Evolutionary conservation across 2,329 filamentous ascomycete genomes (phyloP), one percentile per base, ranked within the genome.

Genomic region (Fusarium oxysporum): DNA sequence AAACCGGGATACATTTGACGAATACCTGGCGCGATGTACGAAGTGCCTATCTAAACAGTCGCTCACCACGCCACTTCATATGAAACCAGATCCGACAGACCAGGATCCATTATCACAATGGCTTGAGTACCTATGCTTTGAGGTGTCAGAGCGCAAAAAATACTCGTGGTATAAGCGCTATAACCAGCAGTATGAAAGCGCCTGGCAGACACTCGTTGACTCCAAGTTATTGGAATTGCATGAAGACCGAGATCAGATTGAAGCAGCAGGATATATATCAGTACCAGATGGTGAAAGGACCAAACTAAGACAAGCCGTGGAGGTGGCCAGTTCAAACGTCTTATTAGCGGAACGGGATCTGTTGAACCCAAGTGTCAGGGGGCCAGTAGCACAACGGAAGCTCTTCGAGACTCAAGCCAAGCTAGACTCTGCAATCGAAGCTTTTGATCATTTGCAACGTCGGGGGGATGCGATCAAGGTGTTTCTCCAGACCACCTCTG

Each of bases 41-140:
- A 60, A 60, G 19, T 47, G 55, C 25, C 56, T 74, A 16, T 60
- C 50, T 17, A 68, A 65, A 17, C 55, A 70, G 48, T 72, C 56
- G 10, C 61, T 60, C 16, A 28, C 33, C 23, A 45, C 50, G 14
- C 44, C 50, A 14, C 50, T 73, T 40, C 40, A 71, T 28, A 62
- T 73, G 25, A 58, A 79, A 56, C 40, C 79, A 48, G 77, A 81
- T 58, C 72, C 68, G 6, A 57, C 62, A 53, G 62, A 73, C 3
- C 80, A 84, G 65, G 78, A 82, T 58, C 68, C 76, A 44, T 56
- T 83, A 35, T 78, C 81, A 44, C 82, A 79, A 12, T 84, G 82
- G 82, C 81, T 84, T 57, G 83, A 84, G 70, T 84, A 81, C 61
- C 71, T 83, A 25, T 70, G 62, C 50, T 83, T 74, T 58, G 73